A percentile compares a stretch with the other conserved stretches of the same genome.
phyloP scores from a whole-genome alignment of 495 filamentous ascomycete species.

The Astrothelium subdiscretum region DNA sequence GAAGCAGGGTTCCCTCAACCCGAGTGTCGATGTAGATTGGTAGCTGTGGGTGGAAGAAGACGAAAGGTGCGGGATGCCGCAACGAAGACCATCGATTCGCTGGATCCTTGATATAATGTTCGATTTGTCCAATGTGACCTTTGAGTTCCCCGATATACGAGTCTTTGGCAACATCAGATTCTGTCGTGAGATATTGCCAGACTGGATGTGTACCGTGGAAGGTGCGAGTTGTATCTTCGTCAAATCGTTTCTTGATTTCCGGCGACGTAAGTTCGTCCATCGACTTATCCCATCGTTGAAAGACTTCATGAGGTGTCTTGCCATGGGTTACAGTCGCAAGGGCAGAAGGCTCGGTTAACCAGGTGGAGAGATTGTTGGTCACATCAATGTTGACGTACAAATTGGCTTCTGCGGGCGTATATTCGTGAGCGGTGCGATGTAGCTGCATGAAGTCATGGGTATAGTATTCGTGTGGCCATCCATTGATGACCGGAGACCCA shows the following conservation, averaged over 20 bases:
- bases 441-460: slow-evolving; percentile 60
- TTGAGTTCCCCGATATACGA: slow-evolving; percentile 75
- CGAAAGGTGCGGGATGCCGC: slow-evolving; percentile 55
- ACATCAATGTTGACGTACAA: slow-evolving; percentile 58
- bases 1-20: slow-evolving; percentile 66
- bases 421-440: slow-evolving; percentile 49
- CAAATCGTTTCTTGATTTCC: slow-evolving; percentile 34
- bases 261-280: slow-evolving; percentile 46
- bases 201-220: slow-evolving; percentile 38
- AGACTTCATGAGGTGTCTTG: slow-evolving; percentile 35
- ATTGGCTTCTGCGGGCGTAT: slow-evolving; percentile 48
- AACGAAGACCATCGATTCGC: slow-evolving; percentile 65
- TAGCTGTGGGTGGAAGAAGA: slow-evolving; percentile 31
- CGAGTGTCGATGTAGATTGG: slow-evolving; percentile 85
- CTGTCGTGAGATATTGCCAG: slow-evolving; percentile 65
- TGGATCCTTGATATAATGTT: slow-evolving; percentile 60
- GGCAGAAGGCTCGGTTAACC: slow-evolving; percentile 56
- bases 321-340: slow-evolving; percentile 29
- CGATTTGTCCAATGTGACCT: slow-evolving; percentile 69
- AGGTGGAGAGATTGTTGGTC: slow-evolving; percentile 53
- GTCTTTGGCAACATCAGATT: slow-evolving; percentile 47
- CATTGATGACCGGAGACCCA: slow-evolving; percentile 34
- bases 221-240: slow-evolving; percentile 34
- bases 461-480: slow-evolving; percentile 49
- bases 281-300: slow-evolving; percentile 40